These are phyloP conservation scores for Graphilbum ipis-grandicollis DNA, from an alignment of 2,329 filamentous ascomycete species.

Conservation along the genomic window DNA sequence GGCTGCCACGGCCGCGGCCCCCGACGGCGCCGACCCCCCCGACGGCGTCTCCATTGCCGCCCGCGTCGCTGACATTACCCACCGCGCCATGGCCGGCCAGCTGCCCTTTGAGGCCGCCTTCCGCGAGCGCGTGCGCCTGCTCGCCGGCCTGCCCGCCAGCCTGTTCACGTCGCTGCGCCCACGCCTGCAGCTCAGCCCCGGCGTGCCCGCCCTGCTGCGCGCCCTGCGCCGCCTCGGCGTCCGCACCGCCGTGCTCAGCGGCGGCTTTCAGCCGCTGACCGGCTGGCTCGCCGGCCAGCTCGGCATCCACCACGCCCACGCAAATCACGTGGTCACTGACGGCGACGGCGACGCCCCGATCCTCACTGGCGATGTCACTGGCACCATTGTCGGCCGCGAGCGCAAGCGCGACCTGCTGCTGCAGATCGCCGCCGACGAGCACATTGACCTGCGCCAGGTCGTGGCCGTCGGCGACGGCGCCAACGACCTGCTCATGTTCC, in stretches of 20 bases:
- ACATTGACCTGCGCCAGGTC: conserved; percentile 46
- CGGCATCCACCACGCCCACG: conserved; percentile 74
- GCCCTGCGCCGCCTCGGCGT: conserved; percentile 64
- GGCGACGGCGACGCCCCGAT: conserved; percentile 29
- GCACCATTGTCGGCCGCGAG: conserved; percentile 58
- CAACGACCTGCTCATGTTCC: conserved; percentile 70
- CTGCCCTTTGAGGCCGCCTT: conserved; percentile 80
- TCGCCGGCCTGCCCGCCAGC: conserved; percentile 61
- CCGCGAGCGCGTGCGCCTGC: conserved; percentile 59
- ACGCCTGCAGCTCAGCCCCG: conserved; percentile 64
- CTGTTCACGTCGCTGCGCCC: conserved; percentile 65
- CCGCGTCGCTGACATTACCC: conserved; percentile 75
- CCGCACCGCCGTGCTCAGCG: conserved; percentile 79
- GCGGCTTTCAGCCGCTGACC: conserved; percentile 80
- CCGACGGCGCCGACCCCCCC: no score
- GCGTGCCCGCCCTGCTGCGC: conserved; percentile 56
- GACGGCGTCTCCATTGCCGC: conserved; percentile 25
- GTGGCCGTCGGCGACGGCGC: conserved; percentile 68
- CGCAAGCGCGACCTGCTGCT: conserved; percentile 55
- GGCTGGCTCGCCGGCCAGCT: conserved; percentile 68
- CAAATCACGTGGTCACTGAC: conserved; percentile 61
- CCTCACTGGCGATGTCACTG: conserved; percentile 56
- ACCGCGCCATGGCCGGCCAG: conserved; percentile 89
- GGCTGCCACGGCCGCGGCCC: conserved; percentile 55
- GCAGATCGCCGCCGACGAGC: conserved; percentile 52